phyloP scores from a whole-genome alignment of 1,139 yeast genomes.

The Yamadazyma conglobata region DNA sequence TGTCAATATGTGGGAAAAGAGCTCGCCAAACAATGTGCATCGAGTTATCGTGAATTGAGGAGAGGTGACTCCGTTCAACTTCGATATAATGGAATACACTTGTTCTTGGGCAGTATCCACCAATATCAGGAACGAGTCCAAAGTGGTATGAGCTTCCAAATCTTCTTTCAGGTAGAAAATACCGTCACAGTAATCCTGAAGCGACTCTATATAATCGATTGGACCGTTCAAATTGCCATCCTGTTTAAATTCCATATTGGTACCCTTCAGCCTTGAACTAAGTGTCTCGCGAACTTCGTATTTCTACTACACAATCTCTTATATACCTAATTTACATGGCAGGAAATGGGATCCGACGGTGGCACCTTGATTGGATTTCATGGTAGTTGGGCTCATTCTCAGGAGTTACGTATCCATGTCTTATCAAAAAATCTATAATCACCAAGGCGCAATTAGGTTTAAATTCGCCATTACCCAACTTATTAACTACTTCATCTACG shows the following conservation, averaged over 20 bases:
- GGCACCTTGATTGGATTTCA: constrained; percentile 57
- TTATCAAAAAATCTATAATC: constrained; percentile 74
- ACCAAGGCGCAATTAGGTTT: constrained; percentile 88
- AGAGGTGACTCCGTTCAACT: too few species aligned
- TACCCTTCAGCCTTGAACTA: too few species aligned
- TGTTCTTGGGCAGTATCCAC: neutral
- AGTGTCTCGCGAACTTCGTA: too few species aligned
- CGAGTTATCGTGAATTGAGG: too few species aligned
- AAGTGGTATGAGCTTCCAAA: neutral
- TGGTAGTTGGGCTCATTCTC: constrained; percentile 61
- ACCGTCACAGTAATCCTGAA: too few species aligned
- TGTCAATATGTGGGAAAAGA: too few species aligned
- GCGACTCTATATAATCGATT: too few species aligned
- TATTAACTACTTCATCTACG: constrained; percentile 50
- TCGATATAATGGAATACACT: constrained; percentile 1
- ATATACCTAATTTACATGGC: constrained; percentile 21
- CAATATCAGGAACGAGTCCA: neutral
- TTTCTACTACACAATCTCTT: too few species aligned
- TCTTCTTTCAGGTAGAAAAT: too few species aligned
- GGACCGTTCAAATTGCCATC: too few species aligned
- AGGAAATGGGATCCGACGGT: constrained; percentile 73
- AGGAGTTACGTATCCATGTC: constrained; percentile 68
- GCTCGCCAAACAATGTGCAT: too few species aligned
- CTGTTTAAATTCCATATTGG: too few species aligned
- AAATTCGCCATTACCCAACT: constrained; percentile 55